These are phyloP conservation scores for Ascochyta rabiei DNA, from an alignment of 2,329 filamentous ascomycete genomes.

Conservation along the genomic window DNA sequence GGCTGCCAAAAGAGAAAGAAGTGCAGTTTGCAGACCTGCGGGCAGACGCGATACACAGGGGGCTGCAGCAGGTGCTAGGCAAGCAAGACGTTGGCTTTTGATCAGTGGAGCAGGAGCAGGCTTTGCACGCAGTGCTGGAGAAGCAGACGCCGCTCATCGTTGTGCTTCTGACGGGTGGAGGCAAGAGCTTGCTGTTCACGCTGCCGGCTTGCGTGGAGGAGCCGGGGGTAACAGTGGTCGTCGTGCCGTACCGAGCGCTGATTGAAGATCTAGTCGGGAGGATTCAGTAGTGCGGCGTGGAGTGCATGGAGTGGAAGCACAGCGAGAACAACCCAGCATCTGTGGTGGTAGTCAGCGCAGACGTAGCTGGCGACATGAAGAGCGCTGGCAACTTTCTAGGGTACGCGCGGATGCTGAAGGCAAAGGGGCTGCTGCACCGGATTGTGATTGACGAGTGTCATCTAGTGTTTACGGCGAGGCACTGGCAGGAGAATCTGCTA, in stretches of 20 bases:
- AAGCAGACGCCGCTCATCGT: slow-evolving; percentile 23
- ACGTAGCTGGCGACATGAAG: slow-evolving; percentile 14
- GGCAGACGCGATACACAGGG: not conserved
- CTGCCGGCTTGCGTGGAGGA: slow-evolving; percentile 4
- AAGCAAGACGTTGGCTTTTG: slow-evolving; percentile 12
- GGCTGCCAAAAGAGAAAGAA: no score
- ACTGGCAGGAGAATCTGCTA: no score
- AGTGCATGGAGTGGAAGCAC: slow-evolving; percentile 18
- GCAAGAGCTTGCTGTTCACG: slow-evolving; percentile 35
- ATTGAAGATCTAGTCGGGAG: no score
- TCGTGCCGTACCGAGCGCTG: no score
- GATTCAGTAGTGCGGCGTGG: slow-evolving; percentile 5
- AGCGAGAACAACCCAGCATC: slow-evolving; percentile 17
- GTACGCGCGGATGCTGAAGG: no score
- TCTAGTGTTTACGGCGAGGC: no score
- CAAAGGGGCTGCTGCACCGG: no score
- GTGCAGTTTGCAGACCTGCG: no score
- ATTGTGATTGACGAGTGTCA: no score
- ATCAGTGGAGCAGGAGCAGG: slow-evolving; percentile 19
- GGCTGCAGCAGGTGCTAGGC: slow-evolving; percentile 2
- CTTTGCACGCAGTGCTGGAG: slow-evolving; percentile 17
- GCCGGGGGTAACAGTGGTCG: no score
- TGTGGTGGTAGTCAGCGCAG: slow-evolving; percentile 21
- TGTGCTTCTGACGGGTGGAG: slow-evolving; percentile 23
- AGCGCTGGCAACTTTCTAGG: slow-evolving; percentile 20